phyloP scores from a whole-genome alignment of 2,329 filamentous ascomycete species.

The Dichotomopilus funicola region DNA sequence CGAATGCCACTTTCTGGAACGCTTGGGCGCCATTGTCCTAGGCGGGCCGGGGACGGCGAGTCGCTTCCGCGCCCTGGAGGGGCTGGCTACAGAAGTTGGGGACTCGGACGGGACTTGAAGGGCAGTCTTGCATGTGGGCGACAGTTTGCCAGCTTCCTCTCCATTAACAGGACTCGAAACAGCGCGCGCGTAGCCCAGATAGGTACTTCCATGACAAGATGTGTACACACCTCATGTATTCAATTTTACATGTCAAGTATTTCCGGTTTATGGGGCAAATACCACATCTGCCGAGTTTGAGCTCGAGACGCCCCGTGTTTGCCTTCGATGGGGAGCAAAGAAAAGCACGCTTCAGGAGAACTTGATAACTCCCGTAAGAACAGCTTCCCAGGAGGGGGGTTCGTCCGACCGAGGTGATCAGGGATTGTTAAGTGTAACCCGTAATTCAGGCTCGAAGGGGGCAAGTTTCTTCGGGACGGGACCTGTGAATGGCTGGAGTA shows the following conservation, averaged over 20 bases:
- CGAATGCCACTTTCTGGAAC: background rate
- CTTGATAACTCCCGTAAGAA: too few relatives aligned
- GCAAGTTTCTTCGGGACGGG: background rate
- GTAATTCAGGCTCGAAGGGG: background rate
- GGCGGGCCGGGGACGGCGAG: background rate
- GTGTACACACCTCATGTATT: too few relatives aligned
- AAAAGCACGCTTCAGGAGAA: background rate
- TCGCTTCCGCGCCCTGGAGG: too few relatives aligned
- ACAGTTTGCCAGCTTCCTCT: background rate
- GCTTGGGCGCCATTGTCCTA: too few relatives aligned
- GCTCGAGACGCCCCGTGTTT: background rate
- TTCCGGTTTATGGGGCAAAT: too few relatives aligned
- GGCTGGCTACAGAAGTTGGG: too few relatives aligned
- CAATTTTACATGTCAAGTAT: too few relatives aligned
- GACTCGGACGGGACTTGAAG: too few relatives aligned
- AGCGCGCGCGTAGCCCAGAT: background rate
- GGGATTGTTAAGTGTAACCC: background rate
- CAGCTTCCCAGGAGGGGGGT: background rate
- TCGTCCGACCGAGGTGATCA: background rate
- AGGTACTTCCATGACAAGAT: too few relatives aligned
- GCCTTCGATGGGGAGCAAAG: background rate
- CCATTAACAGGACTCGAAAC: background rate
- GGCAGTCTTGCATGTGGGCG: background rate
- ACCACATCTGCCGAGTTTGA: background rate
- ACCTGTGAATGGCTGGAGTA: conserved; percentile 1